Base-by-base conservation (phyloP, 163 green algal genomes). In the Volvox carteri region DNA sequence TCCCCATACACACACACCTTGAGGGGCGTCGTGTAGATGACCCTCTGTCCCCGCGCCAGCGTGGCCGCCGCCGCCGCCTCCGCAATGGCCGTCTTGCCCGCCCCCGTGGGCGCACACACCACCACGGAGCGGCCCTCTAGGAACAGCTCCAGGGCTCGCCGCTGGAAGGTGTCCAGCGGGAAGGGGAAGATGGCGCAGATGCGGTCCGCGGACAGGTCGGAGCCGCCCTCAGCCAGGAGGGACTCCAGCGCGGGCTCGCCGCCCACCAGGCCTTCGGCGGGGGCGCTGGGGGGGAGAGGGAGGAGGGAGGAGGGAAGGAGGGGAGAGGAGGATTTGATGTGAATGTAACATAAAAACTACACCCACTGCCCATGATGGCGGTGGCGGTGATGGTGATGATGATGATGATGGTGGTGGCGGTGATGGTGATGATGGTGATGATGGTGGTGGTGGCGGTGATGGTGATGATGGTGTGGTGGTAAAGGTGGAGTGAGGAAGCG, bases 11-110 rank as follows among this genome's bases (percentile, higher is more conserved):
- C 39, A 54, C 28, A 14, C 56, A 87, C 87, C 79, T 91, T 91
- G 33, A 91, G 79, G 0, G 97, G 97, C 0, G 98, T 99, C 23
- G 98, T 99, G 96, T 99, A 99, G 41, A 99, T 98, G 7, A 98
- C 94, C 0, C 96, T 92, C 92, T 96, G 83, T 0, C 96, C 97
- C 14, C 92, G 67, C 6, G 94, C 94, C 30, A 99, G 90, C 0
- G 93, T 91, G 52, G 94, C 95, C 2, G 96, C 91, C 2, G 97
- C 95, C 0, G 97, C 96, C 16, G 96, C 96, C 86, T 99, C 97
- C 21, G 97, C 98, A 60, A 99, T 99, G 16, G 95, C 95, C 0
- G 98, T 99, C 93, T 99, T 99, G 62, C 98, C 97, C 18, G 96
- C 97, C 9, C 98, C 94, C 41, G 98, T 99, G 39, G 98, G 98